A percentile compares a stretch with the other conserved stretches of the same genome.
These are phyloP conservation scores for Daldinia decipiens DNA, from an alignment of 495 filamentous ascomycete species.

Conservation along the genomic window DNA sequence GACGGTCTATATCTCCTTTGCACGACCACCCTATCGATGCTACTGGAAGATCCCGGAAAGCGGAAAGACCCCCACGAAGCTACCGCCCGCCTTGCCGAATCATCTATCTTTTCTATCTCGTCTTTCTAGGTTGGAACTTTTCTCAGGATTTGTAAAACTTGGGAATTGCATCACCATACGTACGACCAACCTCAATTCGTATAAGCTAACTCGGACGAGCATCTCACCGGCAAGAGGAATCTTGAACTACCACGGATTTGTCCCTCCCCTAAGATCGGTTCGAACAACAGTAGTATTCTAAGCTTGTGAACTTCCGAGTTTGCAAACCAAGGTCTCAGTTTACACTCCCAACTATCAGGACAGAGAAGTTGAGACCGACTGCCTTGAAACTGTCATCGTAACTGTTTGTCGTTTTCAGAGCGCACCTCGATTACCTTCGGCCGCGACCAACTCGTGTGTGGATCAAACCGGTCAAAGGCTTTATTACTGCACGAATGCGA, in stretches of 20 bases:
- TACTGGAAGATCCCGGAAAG: conserved; percentile 36
- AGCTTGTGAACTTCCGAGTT: conserved; percentile 8
- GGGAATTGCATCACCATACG: conserved; percentile 17
- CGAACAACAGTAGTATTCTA: conserved; percentile 20
- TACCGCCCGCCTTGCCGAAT: conserved; percentile 33
- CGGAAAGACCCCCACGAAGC: conserved; percentile 43
- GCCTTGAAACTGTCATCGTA: conserved; percentile 15
- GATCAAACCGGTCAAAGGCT: conserved; percentile 13
- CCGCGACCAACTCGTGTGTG: conserved; percentile 11
- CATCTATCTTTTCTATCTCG: conserved; percentile 28
- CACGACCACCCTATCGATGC: conserved; percentile 35
- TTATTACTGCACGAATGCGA: conserved; percentile 22
- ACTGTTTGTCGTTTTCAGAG: not conserved
- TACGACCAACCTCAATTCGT: conserved; percentile 29
- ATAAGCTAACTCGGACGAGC: conserved; percentile 13
- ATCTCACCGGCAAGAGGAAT: conserved; percentile 17
- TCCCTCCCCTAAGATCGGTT: conserved; percentile 9
- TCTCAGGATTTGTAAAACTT: conserved; percentile 23
- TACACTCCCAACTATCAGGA: conserved; percentile 4
- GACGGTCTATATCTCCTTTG: conserved; percentile 24
- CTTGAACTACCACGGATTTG: conserved; percentile 22
- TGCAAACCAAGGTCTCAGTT: conserved; percentile 6
- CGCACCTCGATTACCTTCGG: conserved; percentile 12
- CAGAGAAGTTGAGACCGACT: conserved; percentile 1
- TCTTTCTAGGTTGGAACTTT: conserved; percentile 22